Evolutionary conservation across 179 eudicot genomes (phyloP), one percentile per base, ranked within the genome.

Genomic region (Vitellaria paradoxa): DNA sequence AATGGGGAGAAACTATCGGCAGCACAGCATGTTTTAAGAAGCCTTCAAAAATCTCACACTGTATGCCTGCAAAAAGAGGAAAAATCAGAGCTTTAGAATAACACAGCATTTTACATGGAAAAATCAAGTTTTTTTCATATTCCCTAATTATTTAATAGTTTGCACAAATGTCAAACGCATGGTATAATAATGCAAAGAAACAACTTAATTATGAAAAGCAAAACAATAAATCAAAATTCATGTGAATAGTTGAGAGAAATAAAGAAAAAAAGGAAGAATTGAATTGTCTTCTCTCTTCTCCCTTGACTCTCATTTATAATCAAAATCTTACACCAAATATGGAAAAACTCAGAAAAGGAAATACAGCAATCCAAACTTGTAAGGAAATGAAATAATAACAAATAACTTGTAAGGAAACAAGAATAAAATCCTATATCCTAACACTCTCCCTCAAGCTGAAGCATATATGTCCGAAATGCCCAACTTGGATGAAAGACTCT

Each of bases 11-110:
- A 70, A 55, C 45, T 55, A 72, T 72, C 75, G 20, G 75, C 68
- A 79, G 52, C 60, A 40, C 42, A 30, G 52, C 17, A 40, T 40
- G 76, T 70, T 63, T 40, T 55, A 80, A 65, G 79, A 70, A 63
- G 57, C 18, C 79, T 80, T 80, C 26, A 50, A 20, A 52, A 68
- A 63, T 62, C 75, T 80, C 71, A 75, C 82, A 2, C 59, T 47
- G 68, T 80, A 80, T 30, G 82, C 82, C 82, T 80, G 82, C 79
- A 68, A 73, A 57, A 60, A 20, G 52, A 14, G 50, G 53, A 62
- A 68, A 60, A 59, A n/a, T 37, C 66, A 74, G 9, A 21, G 49
- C 17, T 42, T 79, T 63, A 60, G 57, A 6, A 75, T 23, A 77
- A 15, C 20, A 77, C 56, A 40, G 46, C 62, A 24, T 21, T 17